Percentiles rank a stretch among this genome's conserved stretches.
phyloP scores from a whole-genome alignment of 2,329 filamentous ascomycete genomes.

The Hypocrella siamensis region DNA sequence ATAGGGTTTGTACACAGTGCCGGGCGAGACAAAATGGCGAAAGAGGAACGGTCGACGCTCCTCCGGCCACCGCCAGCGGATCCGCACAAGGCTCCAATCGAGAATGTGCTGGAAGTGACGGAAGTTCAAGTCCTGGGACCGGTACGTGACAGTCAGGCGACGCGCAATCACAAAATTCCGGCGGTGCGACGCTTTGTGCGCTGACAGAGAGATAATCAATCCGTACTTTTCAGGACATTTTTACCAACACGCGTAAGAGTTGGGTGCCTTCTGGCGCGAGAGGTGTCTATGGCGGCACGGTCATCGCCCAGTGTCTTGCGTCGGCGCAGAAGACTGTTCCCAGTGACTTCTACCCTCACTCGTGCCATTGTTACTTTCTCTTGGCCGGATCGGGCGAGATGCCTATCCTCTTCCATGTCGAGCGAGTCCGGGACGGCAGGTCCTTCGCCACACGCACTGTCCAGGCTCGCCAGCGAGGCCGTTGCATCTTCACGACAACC shows the following conservation, averaged over 20 bases:
- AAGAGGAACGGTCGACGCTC: conserved; percentile 20
- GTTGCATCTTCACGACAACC: conserved; percentile 89
- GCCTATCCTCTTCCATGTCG: conserved; percentile 88
- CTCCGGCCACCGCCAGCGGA: conserved; percentile 60
- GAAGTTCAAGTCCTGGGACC: conserved; percentile 62
- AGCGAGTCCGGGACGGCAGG: conserved; percentile 78
- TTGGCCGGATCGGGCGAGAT: conserved; percentile 73
- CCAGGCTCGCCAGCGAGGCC: conserved; percentile 79
- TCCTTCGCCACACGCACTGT: conserved; percentile 88
- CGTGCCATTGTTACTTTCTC: conserved; percentile 98
- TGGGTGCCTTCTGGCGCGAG: conserved; percentile 89
- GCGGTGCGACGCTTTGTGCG: background rate
- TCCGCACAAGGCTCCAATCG: conserved; percentile 60
- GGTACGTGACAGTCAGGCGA: conserved; percentile 27
- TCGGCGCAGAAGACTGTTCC: conserved; percentile 83
- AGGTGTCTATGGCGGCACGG: conserved; percentile 84
- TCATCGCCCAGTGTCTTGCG: conserved; percentile 81
- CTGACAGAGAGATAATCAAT: background rate
- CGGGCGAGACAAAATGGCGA: conserved; percentile 1
- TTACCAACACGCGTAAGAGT: conserved; percentile 80
- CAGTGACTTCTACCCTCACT: conserved; percentile 68
- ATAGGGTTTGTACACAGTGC: background rate
- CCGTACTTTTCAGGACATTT: conserved; percentile 53
- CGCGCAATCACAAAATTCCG: background rate
- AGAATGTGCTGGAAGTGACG: conserved; percentile 78